Conservation (phyloP, 2,329 filamentous ascomycete genomes). For the Fusarium fracticaudum region DNA sequence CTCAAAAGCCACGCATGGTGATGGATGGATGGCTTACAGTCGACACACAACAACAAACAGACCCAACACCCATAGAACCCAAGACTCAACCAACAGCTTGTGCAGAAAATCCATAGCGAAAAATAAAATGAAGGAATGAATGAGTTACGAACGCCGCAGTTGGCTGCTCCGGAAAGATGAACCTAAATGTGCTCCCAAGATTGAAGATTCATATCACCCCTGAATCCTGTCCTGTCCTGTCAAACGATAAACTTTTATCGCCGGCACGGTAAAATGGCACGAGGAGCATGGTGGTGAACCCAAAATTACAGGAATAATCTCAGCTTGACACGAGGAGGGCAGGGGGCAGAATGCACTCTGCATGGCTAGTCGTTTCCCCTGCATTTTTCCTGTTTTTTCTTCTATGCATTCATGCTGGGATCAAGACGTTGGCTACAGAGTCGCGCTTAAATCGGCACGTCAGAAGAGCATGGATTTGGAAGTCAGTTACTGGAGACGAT, state of each 20-base stretch:
- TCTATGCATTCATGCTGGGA: neutral
- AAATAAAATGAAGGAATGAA: neutral
- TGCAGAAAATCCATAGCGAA: constrained; percentile 41
- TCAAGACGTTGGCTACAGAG: neutral
- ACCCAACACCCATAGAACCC: constrained; percentile 43
- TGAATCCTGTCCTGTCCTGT: neutral
- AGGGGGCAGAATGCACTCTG: neutral
- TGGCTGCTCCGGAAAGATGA: neutral
- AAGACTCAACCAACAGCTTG: constrained; percentile 43
- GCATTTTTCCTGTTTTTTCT: neutral
- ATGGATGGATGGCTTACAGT: constrained; percentile 25
- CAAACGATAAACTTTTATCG: neutral
- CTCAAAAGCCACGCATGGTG: neutral
- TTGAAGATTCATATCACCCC: neutral
- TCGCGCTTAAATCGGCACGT: constrained; percentile 8
- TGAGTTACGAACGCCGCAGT: neutral
- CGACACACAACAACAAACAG: constrained; percentile 40
- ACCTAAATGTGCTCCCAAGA: neutral
- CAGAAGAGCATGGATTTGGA: neutral
- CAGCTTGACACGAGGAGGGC: neutral
- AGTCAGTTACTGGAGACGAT: neutral
- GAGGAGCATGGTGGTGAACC: neutral
- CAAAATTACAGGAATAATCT: neutral
- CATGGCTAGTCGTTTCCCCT: constrained; percentile 5
- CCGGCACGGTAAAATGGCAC: neutral